These are phyloP conservation scores for Ophiobolus disseminans DNA, from an alignment of 2,329 filamentous ascomycete species.

Conservation along the genomic window DNA sequence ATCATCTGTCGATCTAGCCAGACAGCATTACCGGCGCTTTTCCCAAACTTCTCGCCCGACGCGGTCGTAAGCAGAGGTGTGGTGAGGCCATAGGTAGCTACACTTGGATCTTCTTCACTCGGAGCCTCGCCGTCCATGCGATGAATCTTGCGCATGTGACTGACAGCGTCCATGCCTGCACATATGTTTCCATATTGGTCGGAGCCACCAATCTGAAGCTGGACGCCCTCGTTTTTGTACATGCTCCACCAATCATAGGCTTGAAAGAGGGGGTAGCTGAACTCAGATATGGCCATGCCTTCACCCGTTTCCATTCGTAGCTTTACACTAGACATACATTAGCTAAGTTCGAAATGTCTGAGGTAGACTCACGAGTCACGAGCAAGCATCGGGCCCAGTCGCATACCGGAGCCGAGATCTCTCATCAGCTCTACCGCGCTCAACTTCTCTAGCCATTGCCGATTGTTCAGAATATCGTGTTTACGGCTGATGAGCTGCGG, in stretches of 20 bases:
- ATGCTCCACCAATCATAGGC: constrained; percentile 97
- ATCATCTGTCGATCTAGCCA: constrained; percentile 90
- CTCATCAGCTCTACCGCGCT: constrained; percentile 77
- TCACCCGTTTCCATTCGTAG: constrained; percentile 82
- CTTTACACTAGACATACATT: constrained; percentile 66
- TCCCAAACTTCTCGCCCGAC: constrained; percentile 89
- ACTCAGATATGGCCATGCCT: constrained; percentile 94
- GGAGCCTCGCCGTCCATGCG: constrained; percentile 14
- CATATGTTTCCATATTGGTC: constrained; percentile 98
- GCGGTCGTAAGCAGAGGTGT: constrained; percentile 87
- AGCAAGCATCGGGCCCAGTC: constrained; percentile 85
- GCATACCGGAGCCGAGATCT: constrained; percentile 73
- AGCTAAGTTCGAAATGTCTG: constrained; percentile 8
- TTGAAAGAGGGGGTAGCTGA: constrained; percentile 90
- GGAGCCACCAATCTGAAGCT: constrained; percentile 91
- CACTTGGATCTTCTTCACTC: constrained; percentile 44
- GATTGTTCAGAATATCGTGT: constrained; percentile 79
- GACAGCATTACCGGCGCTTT: constrained; percentile 90
- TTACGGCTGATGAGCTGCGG: constrained; percentile 69
- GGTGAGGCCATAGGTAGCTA: constrained; percentile 79
- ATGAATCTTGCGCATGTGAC: constrained; percentile 66
- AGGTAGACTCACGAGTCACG: constrained; percentile 76
- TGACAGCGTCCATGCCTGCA: constrained; percentile 84
- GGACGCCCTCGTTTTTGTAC: constrained; percentile 71
- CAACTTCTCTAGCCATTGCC: constrained; percentile 77